These are phyloP conservation scores for Vinca minor DNA, from an alignment of 257 asterid genomes.

Conservation along the genomic window DNA sequence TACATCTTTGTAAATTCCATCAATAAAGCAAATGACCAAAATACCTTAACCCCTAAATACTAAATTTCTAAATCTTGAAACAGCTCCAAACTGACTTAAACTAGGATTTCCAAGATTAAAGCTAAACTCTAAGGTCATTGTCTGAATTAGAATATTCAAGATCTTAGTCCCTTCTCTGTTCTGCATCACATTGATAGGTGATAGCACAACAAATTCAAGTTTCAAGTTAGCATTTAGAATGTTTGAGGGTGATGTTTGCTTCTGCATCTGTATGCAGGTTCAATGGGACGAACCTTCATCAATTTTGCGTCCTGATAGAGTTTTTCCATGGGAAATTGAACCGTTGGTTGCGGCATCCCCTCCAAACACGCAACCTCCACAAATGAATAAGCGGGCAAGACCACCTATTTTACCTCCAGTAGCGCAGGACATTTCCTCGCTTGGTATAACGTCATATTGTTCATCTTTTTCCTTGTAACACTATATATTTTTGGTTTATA, in stretches of 20 bases:
- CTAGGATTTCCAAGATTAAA: not conserved
- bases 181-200: not conserved
- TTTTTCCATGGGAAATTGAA: constrained; percentile 94
- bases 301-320: constrained; percentile 73
- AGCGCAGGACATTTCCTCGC: constrained; percentile 55
- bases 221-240: not conserved
- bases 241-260: not conserved
- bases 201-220: not conserved
- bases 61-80: not conserved
- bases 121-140: not conserved
- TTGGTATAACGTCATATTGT: constrained; percentile 35
- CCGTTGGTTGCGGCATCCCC: constrained; percentile 64
- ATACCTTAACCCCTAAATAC: not conserved
- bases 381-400: constrained; percentile 79
- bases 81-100: too few relatives aligned
- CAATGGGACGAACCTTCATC: constrained; percentile 98
- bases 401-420: constrained; percentile 53
- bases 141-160: too few relatives aligned
- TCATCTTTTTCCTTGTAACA: constrained; percentile 1
- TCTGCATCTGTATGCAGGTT: constrained; percentile 48
- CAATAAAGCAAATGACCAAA: too few relatives aligned
- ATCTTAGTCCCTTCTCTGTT: too few relatives aligned
- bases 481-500: constrained; percentile 9
- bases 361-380: constrained; percentile 66
- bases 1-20: too few relatives aligned